Conservation (phyloP, 2,329 filamentous ascomycete genomes). For the Fusarium clavum region DNA sequence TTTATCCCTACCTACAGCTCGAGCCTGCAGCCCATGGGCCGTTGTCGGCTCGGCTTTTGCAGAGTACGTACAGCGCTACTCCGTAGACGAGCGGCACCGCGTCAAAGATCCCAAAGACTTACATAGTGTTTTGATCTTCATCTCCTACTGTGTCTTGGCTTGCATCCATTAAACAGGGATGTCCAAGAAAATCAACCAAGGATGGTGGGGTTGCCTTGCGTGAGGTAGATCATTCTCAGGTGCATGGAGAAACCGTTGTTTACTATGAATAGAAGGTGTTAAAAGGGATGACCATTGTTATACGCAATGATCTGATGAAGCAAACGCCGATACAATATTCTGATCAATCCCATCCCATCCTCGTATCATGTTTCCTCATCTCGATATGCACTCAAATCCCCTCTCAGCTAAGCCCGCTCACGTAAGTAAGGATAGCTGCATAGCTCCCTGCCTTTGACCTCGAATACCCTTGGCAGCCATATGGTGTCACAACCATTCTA, state of each 20-base stretch:
- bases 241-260: constrained; percentile 14
- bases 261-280: constrained; percentile 26
- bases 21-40: not conserved
- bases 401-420: constrained; percentile 5
- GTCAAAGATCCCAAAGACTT: constrained; percentile 10
- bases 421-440: constrained; percentile 4
- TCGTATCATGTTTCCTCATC: not conserved
- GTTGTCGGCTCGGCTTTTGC: not conserved
- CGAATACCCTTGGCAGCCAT: constrained; percentile 7
- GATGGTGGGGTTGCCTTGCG: constrained; percentile 21
- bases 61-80: not conserved
- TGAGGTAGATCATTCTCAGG: constrained; percentile 13
- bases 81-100: not conserved
- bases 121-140: constrained; percentile 20
- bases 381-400: constrained; percentile 2
- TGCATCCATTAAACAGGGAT: constrained; percentile 5
- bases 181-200: not conserved
- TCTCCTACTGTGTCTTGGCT: constrained; percentile 15
- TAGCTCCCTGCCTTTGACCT: constrained; percentile 7
- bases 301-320: constrained; percentile 5
- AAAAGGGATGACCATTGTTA: not conserved
- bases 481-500: constrained; percentile 22
- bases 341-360: not conserved
- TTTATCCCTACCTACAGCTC: constrained; percentile 1
- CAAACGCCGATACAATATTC: not conserved